Base-by-base conservation (phyloP, 2,329 filamentous ascomycete species). In the Aspergillus sp. region DNA sequence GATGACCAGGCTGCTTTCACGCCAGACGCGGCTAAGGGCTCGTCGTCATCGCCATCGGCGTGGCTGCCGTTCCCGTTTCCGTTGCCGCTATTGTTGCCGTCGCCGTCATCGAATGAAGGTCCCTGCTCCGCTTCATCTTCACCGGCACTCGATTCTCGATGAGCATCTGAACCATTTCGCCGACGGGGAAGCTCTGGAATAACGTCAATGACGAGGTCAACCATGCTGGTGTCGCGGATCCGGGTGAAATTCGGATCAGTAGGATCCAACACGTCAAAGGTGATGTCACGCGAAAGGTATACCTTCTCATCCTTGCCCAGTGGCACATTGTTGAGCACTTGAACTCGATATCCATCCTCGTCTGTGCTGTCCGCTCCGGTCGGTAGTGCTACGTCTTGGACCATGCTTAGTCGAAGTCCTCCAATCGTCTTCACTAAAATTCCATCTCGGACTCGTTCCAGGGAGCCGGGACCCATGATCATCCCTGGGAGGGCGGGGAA, bases 221-320 rank as follows among this genome's bases (percentile, higher is more conserved):
- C 74, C 53, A 84, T 78, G 48, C 86, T 76, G 3, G 80, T 69
- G 59, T 95, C 88, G 42, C 86, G 81, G 22, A 90, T 76, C 23
- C 88, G 80, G 7, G 84, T 86, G 65, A 96, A 96, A 49, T 90
- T 84, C 12, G 90, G 87, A 66, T 96, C 91, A 19, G 82, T 80
- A 4, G 71, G 69, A 59, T 73, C 72, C 30, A 76, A 59, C 32
- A 90, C 79, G 54, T 87, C 84, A 49, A 85, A 82, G 23, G 89
- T 82, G 22, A 91, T 80, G 49, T 89, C 83, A 20, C 86, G 82
- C 42, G 85, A 79, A 53, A 97, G 80, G 62, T 88, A 87, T 17
- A 96, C 82, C 54, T 85, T 87, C 68, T 97, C 91, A 61, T 97
- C 89, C 43, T 86, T 84, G 3, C 91, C 91, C 3, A 98, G 75